Percentiles rank a stretch among this genome's conserved stretches.
Conservation (phyloP, 129 eudicot species). For the Centrapalus pauciflorus region DNA sequence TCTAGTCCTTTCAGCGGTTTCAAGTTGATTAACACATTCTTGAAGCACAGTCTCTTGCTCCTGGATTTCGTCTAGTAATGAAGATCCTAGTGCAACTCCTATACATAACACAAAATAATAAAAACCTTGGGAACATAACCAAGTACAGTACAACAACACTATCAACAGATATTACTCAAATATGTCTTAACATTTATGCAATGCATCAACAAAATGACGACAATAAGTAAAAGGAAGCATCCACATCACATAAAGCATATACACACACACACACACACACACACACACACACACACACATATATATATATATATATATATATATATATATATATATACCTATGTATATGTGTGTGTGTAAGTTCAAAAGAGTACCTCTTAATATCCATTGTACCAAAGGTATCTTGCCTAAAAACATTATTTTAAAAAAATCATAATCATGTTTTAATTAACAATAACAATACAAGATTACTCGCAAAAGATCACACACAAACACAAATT, state of each 20-base stretch:
- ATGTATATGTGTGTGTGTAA: too few relatives aligned
- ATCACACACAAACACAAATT: too few relatives aligned
- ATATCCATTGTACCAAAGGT: too few relatives aligned
- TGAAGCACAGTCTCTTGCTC: conserved; percentile 71
- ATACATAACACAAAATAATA: conserved; percentile 17
- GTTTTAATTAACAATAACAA: too few relatives aligned
- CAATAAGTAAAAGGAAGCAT: background rate
- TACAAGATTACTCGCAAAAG: too few relatives aligned
- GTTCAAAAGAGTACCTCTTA: too few relatives aligned
- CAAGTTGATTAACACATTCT: conserved; percentile 67
- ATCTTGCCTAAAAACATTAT: too few relatives aligned
- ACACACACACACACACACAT: too few relatives aligned
- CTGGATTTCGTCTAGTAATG: conserved; percentile 56
- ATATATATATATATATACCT: too few relatives aligned
- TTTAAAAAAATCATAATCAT: too few relatives aligned
- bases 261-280: too few relatives aligned
- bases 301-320: too few relatives aligned
- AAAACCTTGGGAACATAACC: background rate
- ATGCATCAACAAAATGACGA: background rate
- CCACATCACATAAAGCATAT: background rate
- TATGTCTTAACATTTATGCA: background rate
- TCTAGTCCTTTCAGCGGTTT: conserved; percentile 62
- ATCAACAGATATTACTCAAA: background rate
- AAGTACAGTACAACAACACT: background rate
- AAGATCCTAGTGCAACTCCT: conserved; percentile 55